phyloP scores from a whole-genome alignment of 441 rosid genomes.

The Breynia disticha region DNA sequence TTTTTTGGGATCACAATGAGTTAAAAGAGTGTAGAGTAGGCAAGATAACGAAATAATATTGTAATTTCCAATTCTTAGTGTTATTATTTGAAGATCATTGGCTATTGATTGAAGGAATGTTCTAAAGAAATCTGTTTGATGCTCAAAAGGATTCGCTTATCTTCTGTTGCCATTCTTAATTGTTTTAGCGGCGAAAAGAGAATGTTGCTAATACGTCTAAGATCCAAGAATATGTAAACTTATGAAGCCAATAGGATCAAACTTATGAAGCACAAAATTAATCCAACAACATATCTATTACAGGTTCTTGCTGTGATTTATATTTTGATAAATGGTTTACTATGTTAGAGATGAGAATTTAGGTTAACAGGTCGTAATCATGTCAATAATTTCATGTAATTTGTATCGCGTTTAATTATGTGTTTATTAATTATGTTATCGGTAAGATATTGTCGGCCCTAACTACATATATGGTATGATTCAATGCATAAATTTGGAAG shows the following conservation, averaged over 20 bases:
- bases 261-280: too few relatives aligned
- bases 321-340: slow-evolving; percentile 14
- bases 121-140: not conserved
- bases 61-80: slow-evolving; percentile 2
- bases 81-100: not conserved
- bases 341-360: too few relatives aligned
- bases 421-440: too few relatives aligned
- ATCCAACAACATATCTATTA: too few relatives aligned
- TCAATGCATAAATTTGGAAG: not conserved
- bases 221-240: too few relatives aligned
- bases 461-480: not conserved
- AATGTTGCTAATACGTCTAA: too few relatives aligned
- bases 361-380: too few relatives aligned
- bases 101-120: not conserved
- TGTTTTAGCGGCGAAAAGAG: too few relatives aligned
- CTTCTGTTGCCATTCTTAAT: not conserved
- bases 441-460: not conserved
- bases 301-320: too few relatives aligned
- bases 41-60: slow-evolving; percentile 4
- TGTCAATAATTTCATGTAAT: too few relatives aligned
- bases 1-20: not conserved
- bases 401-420: too few relatives aligned
- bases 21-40: not conserved
- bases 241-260: too few relatives aligned
- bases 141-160: not conserved